Evolutionary conservation across 345 rosid species (phyloP), one percentile per base, ranked within the genome.

Genomic region (Sisymbrium altissimum): DNA sequence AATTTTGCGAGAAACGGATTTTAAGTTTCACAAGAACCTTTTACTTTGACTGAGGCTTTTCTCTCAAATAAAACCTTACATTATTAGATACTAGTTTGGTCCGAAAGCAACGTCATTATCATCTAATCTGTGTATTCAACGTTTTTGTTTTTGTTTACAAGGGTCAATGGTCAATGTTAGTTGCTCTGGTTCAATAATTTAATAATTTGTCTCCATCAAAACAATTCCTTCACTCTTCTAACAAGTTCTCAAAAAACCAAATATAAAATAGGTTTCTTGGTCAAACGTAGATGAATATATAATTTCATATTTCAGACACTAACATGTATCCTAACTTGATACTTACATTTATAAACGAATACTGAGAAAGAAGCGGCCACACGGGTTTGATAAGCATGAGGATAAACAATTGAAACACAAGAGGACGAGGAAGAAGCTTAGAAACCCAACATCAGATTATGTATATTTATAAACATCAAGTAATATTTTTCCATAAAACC

Each of bases 81-180:
- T 40, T 49, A 41, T 21, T 49, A 23, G 13, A 33, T n/a, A 40
- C 17, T 4, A 71, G 30, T 61, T 23, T 62, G 50, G 76, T 52
- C 54, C 44, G 46, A 63, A 56, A 63, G 38, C 63, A 64, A 62
- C 18, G 36, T 72, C 56, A 23, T 63, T 29, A 38, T 13, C 41
- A 49, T 48, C 27, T 46, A 46, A 19, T 4, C 35, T 13, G 38
- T 45, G 56, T 74, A 65, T 56, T 66, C 72, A 46, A 38, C 41
- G 72, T 45, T 54, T 35, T 6, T 23, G 6, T 5, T 12, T 45
- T 14, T 25, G 38, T 43, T 43, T n/a, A 14, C 10, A 11, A 18
- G 39, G 30, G 58, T 73, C 77, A 73, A 55, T 15, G 77, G 70
- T 73, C 77, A 73, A 73, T 54, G 0, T 35, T 56, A 36, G 66